These are phyloP conservation scores for Dictyostelium purpureum DNA, from an alignment of 78 protist genomes.

Conservation along the genomic window DNA sequence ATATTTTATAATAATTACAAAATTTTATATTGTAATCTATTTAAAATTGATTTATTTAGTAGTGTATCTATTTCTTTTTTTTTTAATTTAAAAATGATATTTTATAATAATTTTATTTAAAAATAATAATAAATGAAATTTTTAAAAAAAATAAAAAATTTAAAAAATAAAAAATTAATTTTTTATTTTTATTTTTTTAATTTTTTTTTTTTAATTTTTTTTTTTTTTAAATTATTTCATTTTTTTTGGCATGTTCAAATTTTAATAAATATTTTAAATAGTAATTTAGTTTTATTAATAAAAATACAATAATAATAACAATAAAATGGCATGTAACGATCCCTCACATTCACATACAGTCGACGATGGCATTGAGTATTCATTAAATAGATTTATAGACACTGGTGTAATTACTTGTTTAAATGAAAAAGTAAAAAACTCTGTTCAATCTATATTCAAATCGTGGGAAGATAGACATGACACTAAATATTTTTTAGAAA, in stretches of 20 bases:
- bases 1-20: no score
- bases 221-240: not conserved
- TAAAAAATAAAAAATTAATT: not conserved
- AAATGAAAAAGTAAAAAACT: slow-evolving; percentile 69
- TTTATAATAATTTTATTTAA: no score
- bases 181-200: slow-evolving; percentile 3
- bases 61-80: no score
- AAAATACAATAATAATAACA: not conserved
- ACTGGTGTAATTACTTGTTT: slow-evolving; percentile 61
- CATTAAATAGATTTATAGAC: slow-evolving; percentile 53
- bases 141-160: not conserved
- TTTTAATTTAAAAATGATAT: no score
- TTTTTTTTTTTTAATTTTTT: not conserved
- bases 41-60: no score
- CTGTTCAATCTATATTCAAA: slow-evolving; percentile 60
- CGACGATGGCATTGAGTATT: slow-evolving; percentile 45
- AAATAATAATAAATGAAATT: not conserved
- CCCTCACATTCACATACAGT: slow-evolving; percentile 36
- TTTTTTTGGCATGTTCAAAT: not conserved
- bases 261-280: not conserved
- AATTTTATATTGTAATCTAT: no score
- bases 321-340: slow-evolving; percentile 39
- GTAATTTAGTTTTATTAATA: not conserved
- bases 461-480: slow-evolving; percentile 72
- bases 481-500: slow-evolving; percentile 56